These are phyloP conservation scores for Crinitomyces ghanaensis DNA, from an alignment of 805 yeast genomes.

Conservation along the genomic window DNA sequence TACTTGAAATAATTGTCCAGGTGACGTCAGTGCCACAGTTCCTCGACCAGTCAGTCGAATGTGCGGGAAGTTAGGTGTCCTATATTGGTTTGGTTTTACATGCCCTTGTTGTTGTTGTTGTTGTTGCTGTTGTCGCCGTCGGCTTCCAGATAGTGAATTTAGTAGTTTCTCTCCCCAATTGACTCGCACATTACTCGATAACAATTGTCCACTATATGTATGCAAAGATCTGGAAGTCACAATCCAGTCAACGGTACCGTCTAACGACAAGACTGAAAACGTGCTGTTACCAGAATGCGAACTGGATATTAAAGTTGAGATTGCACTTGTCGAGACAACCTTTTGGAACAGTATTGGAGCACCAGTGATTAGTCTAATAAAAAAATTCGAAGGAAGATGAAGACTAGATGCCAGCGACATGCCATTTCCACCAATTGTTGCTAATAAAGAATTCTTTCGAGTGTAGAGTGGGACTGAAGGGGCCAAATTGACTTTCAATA, in stretches of 20 bases:
- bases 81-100: slow-evolving; percentile 6
- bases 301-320: slow-evolving; percentile 21
- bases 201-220: slow-evolving; percentile 35
- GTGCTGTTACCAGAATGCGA: slow-evolving; percentile 8
- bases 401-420: slow-evolving; percentile 5
- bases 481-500: slow-evolving; percentile 33
- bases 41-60: slow-evolving; percentile 34
- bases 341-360: slow-evolving; percentile 10
- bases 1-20: slow-evolving; percentile 30
- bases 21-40: slow-evolving; percentile 29
- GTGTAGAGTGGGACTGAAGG: slow-evolving; percentile 29
- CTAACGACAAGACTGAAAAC: slow-evolving; percentile 29
- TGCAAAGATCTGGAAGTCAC: slow-evolving; percentile 30
- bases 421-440: slow-evolving; percentile 20
- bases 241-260: slow-evolving; percentile 34
- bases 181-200: slow-evolving; percentile 20
- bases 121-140: neutral
- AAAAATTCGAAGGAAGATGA: slow-evolving; percentile 4
- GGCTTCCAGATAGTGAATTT: slow-evolving; percentile 6
- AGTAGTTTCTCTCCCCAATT: slow-evolving; percentile 12
- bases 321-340: slow-evolving; percentile 22
- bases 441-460: slow-evolving; percentile 32
- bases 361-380: slow-evolving; percentile 5
- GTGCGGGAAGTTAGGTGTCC: slow-evolving; percentile 24
- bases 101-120: too few relatives aligned